These are phyloP conservation scores for Rutstroemia sp. DNA, from an alignment of 2,329 filamentous ascomycete species.

Conservation along the genomic window DNA sequence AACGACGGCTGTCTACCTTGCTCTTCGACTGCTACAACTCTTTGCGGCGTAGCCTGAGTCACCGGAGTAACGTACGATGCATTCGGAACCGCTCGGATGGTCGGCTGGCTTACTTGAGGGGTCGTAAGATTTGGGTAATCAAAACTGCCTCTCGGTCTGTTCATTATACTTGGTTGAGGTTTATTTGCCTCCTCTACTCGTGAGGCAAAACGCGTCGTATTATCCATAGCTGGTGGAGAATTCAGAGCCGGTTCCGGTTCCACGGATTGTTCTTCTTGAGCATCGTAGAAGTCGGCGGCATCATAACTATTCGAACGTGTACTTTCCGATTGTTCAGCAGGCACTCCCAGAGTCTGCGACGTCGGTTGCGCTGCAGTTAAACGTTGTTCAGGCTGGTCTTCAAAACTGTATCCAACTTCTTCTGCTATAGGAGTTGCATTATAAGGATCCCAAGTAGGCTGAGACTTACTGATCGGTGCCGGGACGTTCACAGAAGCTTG, in stretches of 20 bases:
- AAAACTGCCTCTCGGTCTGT: constrained; percentile 17
- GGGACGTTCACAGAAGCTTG: constrained; percentile 11
- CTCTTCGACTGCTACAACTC: neutral
- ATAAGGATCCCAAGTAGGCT: constrained; percentile 31
- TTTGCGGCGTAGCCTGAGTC: neutral
- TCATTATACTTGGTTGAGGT: constrained; percentile 12
- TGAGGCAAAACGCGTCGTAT: neutral
- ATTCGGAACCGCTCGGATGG: constrained; percentile 7
- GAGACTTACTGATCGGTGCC: constrained; percentile 31
- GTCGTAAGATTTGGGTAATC: neutral
- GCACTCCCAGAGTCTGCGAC: neutral
- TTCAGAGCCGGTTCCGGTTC: neutral
- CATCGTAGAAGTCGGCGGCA: constrained; percentile 21
- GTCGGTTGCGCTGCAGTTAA: neutral
- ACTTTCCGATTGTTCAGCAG: constrained; percentile 9
- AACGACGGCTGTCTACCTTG: constrained; percentile 31
- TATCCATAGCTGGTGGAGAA: neutral
- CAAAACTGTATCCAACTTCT: constrained; percentile 30
- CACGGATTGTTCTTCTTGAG: constrained; percentile 9
- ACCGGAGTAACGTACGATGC: neutral
- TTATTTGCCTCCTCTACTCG: neutral
- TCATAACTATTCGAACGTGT: constrained; percentile 17
- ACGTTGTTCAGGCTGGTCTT: constrained; percentile 9
- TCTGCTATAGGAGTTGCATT: constrained; percentile 33
- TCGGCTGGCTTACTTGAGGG: neutral